Evolutionary conservation across 1,284 basidiomycete species (phyloP).

Genomic region (Pseudozyma sp.): DNA sequence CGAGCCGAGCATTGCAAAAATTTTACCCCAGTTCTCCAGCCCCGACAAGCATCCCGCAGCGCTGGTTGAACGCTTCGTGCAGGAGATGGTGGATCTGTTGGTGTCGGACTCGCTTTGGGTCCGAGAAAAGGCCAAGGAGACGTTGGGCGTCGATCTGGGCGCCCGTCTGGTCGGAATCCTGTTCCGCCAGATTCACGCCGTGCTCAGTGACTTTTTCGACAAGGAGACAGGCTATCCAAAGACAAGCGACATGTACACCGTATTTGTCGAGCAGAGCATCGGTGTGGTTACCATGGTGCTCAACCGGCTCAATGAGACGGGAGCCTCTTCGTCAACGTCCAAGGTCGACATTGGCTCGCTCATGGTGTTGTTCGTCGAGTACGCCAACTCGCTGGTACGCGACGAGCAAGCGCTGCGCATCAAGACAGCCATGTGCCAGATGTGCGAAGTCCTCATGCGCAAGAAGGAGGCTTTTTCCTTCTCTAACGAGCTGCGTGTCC

Average conservation of each 20-base stretch:
- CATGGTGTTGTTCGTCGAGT: constrained; percentile 65
- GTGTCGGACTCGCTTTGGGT: constrained; percentile 65
- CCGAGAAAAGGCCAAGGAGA: constrained; percentile 66
- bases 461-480: constrained; percentile 60
- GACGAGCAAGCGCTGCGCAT: constrained; percentile 62
- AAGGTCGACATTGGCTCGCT: constrained; percentile 62
- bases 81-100: constrained; percentile 66
- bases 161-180: constrained; percentile 58
- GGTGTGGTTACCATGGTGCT: constrained; percentile 60
- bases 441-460: constrained; percentile 62
- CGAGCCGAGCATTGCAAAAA: constrained; percentile 23
- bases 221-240: constrained; percentile 59
- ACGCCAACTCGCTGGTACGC: constrained; percentile 59
- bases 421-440: constrained; percentile 62
- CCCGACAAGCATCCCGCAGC: constrained; percentile 36
- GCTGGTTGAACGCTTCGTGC: constrained; percentile 57
- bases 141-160: constrained; percentile 59
- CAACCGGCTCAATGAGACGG: constrained; percentile 45
- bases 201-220: constrained; percentile 66
- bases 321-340: constrained; percentile 29
- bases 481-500: constrained; percentile 60
- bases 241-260: constrained; percentile 60
- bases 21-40: constrained; percentile 37
- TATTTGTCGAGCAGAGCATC: constrained; percentile 66
- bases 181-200: constrained; percentile 61